Evolutionary conservation across 2,329 filamentous ascomycete genomes (phyloP).

Genomic region (Coccinonectria pachysandricola): DNA sequence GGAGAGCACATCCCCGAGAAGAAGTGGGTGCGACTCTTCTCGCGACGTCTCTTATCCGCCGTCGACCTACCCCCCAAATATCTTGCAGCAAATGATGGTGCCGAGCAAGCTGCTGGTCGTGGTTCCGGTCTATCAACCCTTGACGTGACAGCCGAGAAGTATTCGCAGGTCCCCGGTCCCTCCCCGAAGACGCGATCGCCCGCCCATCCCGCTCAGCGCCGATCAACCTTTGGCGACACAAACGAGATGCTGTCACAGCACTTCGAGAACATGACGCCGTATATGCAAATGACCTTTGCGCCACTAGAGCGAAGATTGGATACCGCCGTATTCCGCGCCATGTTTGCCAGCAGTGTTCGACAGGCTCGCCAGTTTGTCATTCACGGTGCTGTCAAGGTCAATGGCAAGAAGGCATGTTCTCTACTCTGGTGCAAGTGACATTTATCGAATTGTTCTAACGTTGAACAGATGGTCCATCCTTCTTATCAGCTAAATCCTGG

Average conservation of each 20-base stretch:
- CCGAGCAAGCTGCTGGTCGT: constrained; percentile 70
- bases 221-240: constrained; percentile 20
- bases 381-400: constrained; percentile 89
- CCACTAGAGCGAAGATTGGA: constrained; percentile 86
- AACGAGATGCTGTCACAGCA: constrained; percentile 24
- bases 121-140: constrained; percentile 54
- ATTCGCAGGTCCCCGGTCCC: constrained; percentile 20
- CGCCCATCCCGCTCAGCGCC: constrained; percentile 13
- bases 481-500: constrained; percentile 93
- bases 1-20: constrained; percentile 89
- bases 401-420: constrained; percentile 73
- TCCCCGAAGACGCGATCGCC: constrained; percentile 8
- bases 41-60: constrained; percentile 66
- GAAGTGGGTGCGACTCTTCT: constrained; percentile 92
- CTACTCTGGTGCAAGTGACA: background rate
- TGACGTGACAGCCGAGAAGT: constrained; percentile 23
- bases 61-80: constrained; percentile 75
- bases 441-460: constrained; percentile 4
- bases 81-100: constrained; percentile 72
- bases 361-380: constrained; percentile 92
- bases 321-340: constrained; percentile 82
- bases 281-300: constrained; percentile 93
- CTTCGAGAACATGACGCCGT: constrained; percentile 55
- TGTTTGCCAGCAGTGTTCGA: constrained; percentile 87
- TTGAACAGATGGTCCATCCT: constrained; percentile 70